These are phyloP conservation scores for Phytophthora pini DNA, from an alignment of 352 stramenopile genomes.

Conservation along the genomic window DNA sequence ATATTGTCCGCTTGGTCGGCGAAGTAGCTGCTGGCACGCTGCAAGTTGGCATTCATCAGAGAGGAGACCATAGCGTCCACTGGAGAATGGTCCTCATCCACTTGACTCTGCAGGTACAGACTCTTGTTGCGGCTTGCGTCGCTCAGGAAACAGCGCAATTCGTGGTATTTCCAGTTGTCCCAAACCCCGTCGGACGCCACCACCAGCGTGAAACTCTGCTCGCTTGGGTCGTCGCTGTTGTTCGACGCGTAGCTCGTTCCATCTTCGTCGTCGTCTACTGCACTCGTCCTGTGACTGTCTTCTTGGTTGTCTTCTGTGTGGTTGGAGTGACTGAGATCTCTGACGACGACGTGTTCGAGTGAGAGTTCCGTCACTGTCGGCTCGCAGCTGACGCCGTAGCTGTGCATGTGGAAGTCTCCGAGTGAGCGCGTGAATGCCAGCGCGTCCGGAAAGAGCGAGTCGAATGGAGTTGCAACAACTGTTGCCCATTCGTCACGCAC, in stretches of 20 bases:
- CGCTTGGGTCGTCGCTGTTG: conserved; percentile 6
- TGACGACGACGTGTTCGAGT: conserved; percentile 42
- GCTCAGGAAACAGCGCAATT: conserved; percentile 63
- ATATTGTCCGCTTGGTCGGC: conserved; percentile 91
- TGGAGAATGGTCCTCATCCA: neutral
- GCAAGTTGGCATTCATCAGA: conserved; percentile 73
- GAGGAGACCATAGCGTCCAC: conserved; percentile 41
- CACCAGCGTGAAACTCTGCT: conserved; percentile 54
- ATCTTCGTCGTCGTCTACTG: conserved; percentile 14
- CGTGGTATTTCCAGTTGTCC: conserved; percentile 91
- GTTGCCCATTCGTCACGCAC: conserved; percentile 92
- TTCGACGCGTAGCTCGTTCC: conserved; percentile 9
- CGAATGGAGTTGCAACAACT: conserved; percentile 74
- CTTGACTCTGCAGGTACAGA: conserved; percentile 10
- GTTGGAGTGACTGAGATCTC: conserved; percentile 13
- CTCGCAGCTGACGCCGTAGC: conserved; percentile 77
- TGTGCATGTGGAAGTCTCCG: conserved; percentile 90
- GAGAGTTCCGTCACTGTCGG: conserved; percentile 66
- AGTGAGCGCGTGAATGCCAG: conserved; percentile 90
- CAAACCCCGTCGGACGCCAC: conserved; percentile 87
- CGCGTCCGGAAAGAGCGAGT: conserved; percentile 75
- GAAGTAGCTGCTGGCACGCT: conserved; percentile 70
- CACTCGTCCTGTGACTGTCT: neutral
- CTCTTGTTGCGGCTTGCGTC: conserved; percentile 12
- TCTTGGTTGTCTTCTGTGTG: conserved; percentile 29